A percentile compares a stretch with the other conserved stretches of the same genome.
Conservation (phyloP, 192 early-diverging fungal species). For the Coemansia sp. region DNA sequence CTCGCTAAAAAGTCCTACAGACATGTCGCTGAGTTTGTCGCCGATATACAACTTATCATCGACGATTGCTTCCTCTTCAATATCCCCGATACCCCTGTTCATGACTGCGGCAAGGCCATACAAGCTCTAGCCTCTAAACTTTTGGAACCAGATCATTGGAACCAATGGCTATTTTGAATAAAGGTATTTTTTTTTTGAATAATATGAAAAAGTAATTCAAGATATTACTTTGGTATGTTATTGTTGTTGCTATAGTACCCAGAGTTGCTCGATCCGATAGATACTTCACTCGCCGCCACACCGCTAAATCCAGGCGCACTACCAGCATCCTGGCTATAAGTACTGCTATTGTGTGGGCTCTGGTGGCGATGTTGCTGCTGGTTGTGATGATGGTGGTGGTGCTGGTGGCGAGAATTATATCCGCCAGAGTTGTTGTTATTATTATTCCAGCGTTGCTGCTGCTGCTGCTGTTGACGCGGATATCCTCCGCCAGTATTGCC, state of each 20-base stretch:
- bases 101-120: conserved; percentile 59
- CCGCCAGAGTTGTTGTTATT: conserved; percentile 15
- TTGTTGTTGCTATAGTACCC: neutral
- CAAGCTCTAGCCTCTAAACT: conserved; percentile 30
- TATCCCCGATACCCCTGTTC: conserved; percentile 55
- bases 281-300: conserved; percentile 7
- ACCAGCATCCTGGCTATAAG: neutral
- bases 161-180: conserved; percentile 24
- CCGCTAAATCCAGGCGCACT: neutral
- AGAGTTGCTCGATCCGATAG: conserved; percentile 8
- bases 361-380: conserved; percentile 12
- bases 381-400: neutral
- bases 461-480: conserved; percentile 28
- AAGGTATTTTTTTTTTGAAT: neutral
- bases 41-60: conserved; percentile 66
- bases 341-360: conserved; percentile 3
- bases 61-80: conserved; percentile 76
- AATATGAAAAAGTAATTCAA: neutral
- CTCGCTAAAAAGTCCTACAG: conserved; percentile 60
- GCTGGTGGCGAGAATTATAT: neutral
- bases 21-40: conserved; percentile 58
- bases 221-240: neutral
- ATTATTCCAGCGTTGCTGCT: conserved; percentile 35
- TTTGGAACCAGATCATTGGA: conserved; percentile 36
- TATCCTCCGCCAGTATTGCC: conserved; percentile 20